Evolutionary conservation across 2,329 filamentous ascomycete genomes (phyloP), one percentile per base, ranked within the genome.

Genomic region (Ophiosphaerella herpotricha): DNA sequence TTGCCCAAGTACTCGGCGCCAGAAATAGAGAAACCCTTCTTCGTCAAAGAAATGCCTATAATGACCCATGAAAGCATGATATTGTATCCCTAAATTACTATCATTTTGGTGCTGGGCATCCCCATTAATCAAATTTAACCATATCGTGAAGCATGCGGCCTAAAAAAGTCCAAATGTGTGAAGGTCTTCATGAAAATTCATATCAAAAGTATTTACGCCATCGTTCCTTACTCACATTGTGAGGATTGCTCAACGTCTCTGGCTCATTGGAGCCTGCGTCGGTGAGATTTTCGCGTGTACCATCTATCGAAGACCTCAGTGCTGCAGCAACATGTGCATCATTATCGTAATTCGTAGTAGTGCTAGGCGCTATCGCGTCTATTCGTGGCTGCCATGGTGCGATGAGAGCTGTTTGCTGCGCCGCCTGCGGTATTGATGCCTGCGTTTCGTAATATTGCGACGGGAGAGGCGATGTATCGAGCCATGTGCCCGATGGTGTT

Each of bases 161-260:
- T 11, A 29, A 7, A 29, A 8, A 29, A 6, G 26, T 29, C 7
- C 26, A 8, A 3, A 29, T 7, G 11, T 29, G 2, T 29, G 26
- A 29, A 29, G 26, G 26, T 8, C 26, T 29, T 11, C 11, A 11
- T 29, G 9, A 29, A 8, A 29, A 11, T 18, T 36, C 13, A 36
- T 36, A 16, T 50, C 36, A 60, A 39, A 60, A 60, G 33, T 60
- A 60, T 43, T 55, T 60, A 18, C 57, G 47, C 54, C 54, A 60
- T 48, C 46, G 31, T 31, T 55, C 48, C 37, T 47, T 33, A 16
- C 36, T 41, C 3, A 34, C 2, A 24, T 32, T 12, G 16, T 40
- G 34, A 39, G 23, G 26, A 18, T 31, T 23, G 8, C 7, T 26
- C 18, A 26, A 39, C 2, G n/a, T 16, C 36, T 23, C 8, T 21